Conservation (phyloP, 306 rosid genomes). For the Fragaria iinumae region DNA sequence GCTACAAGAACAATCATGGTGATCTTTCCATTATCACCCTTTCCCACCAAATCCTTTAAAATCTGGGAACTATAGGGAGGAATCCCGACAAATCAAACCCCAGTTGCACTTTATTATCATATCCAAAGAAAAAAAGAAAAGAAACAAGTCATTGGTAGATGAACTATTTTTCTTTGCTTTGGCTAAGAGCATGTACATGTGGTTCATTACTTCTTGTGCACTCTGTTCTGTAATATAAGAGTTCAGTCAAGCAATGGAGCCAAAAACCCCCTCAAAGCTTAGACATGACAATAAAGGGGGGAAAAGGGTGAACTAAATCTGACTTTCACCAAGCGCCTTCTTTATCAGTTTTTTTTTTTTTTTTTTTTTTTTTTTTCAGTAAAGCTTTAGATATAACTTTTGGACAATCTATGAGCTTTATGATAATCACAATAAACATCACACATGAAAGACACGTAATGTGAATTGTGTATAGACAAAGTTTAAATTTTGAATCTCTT, state of each 20-base stretch:
- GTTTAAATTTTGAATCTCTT: no score
- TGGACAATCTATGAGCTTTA: no score
- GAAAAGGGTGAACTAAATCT: no score
- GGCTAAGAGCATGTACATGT: background rate
- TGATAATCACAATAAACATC: no score
- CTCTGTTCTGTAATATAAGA: background rate
- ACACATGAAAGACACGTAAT: no score
- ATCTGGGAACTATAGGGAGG: background rate
- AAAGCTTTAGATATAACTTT: no score
- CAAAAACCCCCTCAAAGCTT: background rate
- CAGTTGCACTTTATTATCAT: background rate
- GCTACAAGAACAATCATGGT: background rate
- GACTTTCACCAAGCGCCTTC: no score
- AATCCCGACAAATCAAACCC: background rate
- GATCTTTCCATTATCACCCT: background rate
- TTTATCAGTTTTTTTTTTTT: no score
- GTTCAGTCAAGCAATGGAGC: background rate
- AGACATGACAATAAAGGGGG: background rate
- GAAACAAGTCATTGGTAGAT: background rate
- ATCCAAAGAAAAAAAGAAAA: background rate
- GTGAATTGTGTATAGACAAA: no score
- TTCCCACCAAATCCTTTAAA: constrained; percentile 17
- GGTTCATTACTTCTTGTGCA: background rate
- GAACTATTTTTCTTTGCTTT: background rate
- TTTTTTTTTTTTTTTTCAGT: no score